Base-by-base conservation (phyloP, 2,329 filamentous ascomycete genomes). In the Penicillium sp. region DNA sequence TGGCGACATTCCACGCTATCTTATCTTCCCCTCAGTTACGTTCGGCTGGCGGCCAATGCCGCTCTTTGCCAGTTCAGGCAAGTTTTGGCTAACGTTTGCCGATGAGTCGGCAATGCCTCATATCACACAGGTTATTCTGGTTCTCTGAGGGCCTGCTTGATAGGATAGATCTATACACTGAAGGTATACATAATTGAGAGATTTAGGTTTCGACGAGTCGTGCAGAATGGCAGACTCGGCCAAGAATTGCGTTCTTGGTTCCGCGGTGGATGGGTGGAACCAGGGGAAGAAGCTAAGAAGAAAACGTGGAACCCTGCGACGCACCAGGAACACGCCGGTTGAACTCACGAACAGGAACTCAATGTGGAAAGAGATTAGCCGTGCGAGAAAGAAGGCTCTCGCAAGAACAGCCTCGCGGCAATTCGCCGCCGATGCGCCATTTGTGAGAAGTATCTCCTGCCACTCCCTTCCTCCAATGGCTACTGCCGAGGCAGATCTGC, bases 1-100 rank as follows among this genome's bases (percentile, higher is more conserved):
- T 52, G 34, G 43, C 56, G 46, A 34, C 48, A 55, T 49, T 29
- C 39, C n/a, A 30, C 39, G 26, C 27, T 56, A 36, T 54, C 53
- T 55, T 59, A 59, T 62, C 53, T 58, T 55, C 57, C 55, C 56
- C 51, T 56, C 54, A 49, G 27, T 48, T 43, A 36, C 24, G 13
- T 50, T 56, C 56, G 52, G 56, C 37, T 33, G 44, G 53, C 59
- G 55, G 59, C 37, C 26, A 13, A 42, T 49, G 44, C 59, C 58
- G 59, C 48, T 39, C 26, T 50, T 61, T 61, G 32, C 58, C 54
- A 12, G 9, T 54, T 54, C 23, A 18, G 54, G 52, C 37, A 52
- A 34, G 47, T 36, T 24, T 44, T 33, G 32, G 33, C 30, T 42
- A 27, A 26, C 9, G 4, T 43, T 57, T 54, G 59, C 55, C 58